Evolutionary conservation across 139 green algal genomes (phyloP).

Genomic region (Micromonas commoda): DNA sequence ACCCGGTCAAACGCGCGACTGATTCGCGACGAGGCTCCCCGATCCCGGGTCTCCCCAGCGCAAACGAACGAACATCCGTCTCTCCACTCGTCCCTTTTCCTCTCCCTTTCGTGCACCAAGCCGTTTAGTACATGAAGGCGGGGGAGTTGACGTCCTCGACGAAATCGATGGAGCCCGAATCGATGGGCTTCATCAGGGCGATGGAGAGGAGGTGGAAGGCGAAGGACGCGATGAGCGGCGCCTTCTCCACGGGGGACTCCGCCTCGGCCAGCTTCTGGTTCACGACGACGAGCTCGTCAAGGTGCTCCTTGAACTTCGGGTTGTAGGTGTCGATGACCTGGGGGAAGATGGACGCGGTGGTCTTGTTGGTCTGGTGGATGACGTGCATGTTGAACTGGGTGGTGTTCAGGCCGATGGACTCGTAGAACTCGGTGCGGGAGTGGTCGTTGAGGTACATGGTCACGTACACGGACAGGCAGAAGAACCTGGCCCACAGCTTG

Average conservation of each 20-base stretch:
- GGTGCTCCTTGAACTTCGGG: slow-evolving; percentile 73
- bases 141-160: slow-evolving; percentile 27
- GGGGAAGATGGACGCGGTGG: slow-evolving; percentile 91
- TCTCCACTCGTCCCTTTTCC: not conserved
- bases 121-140: slow-evolving; percentile 45
- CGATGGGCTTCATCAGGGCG: slow-evolving; percentile 76
- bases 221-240: slow-evolving; percentile 72
- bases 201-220: slow-evolving; percentile 63
- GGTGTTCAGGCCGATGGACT: slow-evolving; percentile 86
- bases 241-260: slow-evolving; percentile 48
- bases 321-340: slow-evolving; percentile 76
- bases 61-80: too few relatives aligned
- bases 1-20: too few relatives aligned
- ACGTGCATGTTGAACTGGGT: slow-evolving; percentile 97
- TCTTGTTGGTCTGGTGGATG: slow-evolving; percentile 95
- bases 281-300: slow-evolving; percentile 72
- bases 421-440: slow-evolving; percentile 84
- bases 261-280: slow-evolving; percentile 67
- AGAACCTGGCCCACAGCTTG: slow-evolving; percentile 94
- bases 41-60: too few relatives aligned
- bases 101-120: not conserved
- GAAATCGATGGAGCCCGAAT: slow-evolving; percentile 66
- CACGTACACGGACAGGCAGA: slow-evolving; percentile 96
- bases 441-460: slow-evolving; percentile 99
- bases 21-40: too few relatives aligned